These are phyloP conservation scores for Davidsoniella eucalypti DNA, from an alignment of 2,329 filamentous ascomycete genomes.

Conservation along the genomic window DNA sequence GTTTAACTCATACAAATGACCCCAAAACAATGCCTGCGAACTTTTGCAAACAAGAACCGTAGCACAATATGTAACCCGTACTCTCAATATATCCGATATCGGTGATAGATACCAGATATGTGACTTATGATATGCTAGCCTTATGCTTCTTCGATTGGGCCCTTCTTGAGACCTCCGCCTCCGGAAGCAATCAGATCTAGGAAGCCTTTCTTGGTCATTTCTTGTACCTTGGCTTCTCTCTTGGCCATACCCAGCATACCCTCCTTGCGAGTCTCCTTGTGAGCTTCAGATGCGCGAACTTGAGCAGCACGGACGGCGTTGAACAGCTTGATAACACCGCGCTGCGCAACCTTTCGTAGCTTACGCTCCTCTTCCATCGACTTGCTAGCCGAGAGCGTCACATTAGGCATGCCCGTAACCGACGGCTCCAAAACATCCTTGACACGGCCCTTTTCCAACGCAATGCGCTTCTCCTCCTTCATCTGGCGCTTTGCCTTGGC, in stretches of 20 bases:
- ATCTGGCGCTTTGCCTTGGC: constrained; percentile 64
- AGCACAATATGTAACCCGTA: not conserved
- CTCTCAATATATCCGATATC: too few species aligned
- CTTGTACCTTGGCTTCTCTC: constrained; percentile 74
- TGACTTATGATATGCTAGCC: not conserved
- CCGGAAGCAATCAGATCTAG: constrained; percentile 68
- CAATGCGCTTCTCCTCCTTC: constrained; percentile 61
- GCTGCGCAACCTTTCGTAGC: constrained; percentile 73
- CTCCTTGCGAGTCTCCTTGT: constrained; percentile 49
- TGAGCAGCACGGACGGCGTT: constrained; percentile 89
- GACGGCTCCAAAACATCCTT: constrained; percentile 54
- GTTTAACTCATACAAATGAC: not conserved
- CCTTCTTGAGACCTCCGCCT: constrained; percentile 42
- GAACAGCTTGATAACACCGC: constrained; percentile 90
- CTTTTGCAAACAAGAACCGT: constrained; percentile 3
- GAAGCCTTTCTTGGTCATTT: constrained; percentile 96
- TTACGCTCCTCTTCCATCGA: constrained; percentile 53
- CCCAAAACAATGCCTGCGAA: not conserved
- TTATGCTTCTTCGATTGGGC: constrained; percentile 40
- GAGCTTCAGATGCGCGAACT: constrained; percentile 68
- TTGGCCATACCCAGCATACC: constrained; percentile 64
- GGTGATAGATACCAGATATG: too few species aligned
- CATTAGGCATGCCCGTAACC: constrained; percentile 4
- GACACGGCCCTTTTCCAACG: constrained; percentile 72
- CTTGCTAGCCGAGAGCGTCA: constrained; percentile 22